Evolutionary conservation across 78 protist genomes (phyloP).

Genomic region (Dictyostelium capitatum): DNA sequence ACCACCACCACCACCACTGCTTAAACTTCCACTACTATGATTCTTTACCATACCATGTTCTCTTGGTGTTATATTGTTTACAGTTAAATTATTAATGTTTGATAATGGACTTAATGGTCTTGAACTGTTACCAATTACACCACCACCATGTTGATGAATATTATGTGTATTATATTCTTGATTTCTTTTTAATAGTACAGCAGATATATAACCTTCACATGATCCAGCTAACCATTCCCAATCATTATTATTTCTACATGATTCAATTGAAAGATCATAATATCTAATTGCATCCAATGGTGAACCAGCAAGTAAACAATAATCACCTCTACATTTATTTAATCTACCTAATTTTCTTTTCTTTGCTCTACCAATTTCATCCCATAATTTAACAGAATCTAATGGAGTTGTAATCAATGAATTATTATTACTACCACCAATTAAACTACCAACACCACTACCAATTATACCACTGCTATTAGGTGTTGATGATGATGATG

Average conservation of each 20-base stretch:
- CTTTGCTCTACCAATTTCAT: constrained; percentile 64
- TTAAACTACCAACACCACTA: background rate
- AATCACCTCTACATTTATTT: constrained; percentile 80
- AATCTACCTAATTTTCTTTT: constrained; percentile 64
- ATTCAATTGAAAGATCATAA: constrained; percentile 64
- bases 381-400: constrained; percentile 47
- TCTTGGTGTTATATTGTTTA: too few relatives aligned
- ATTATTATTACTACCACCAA: background rate
- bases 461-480: background rate
- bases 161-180: constrained; percentile 68
- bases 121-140: too few relatives aligned
- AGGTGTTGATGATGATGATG: background rate
- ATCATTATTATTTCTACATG: constrained; percentile 64
- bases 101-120: constrained; percentile 15
- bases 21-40: background rate
- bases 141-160: background rate
- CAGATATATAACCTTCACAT: constrained; percentile 79
- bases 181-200: constrained; percentile 58
- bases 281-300: constrained; percentile 77
- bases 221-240: constrained; percentile 80
- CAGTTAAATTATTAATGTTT: background rate
- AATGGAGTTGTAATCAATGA: constrained; percentile 52
- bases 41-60: too few relatives aligned
- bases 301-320: constrained; percentile 71
- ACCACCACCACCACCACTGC: background rate